These are phyloP conservation scores for Penicillium crustosum DNA, from an alignment of 2,329 filamentous ascomycete genomes.

Conservation along the genomic window DNA sequence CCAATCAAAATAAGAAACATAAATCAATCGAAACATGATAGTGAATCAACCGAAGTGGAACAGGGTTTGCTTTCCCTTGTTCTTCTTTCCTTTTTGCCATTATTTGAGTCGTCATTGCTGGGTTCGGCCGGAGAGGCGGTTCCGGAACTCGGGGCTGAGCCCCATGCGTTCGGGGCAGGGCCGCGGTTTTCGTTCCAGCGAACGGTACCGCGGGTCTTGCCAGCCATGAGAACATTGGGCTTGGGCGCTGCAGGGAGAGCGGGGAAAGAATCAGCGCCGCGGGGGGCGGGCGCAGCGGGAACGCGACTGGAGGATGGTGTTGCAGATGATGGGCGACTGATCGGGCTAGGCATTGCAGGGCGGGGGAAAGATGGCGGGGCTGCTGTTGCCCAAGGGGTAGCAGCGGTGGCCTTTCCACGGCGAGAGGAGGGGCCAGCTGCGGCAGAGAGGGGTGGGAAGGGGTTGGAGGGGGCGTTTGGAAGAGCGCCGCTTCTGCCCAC, in stretches of 20 bases:
- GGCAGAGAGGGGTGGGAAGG: constrained; percentile 49
- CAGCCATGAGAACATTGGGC: constrained; percentile 56
- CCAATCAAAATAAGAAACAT: neutral
- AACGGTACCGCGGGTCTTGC: constrained; percentile 48
- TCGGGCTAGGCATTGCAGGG: constrained; percentile 23
- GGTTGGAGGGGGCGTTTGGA: constrained; percentile 42
- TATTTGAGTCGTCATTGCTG: constrained; percentile 22
- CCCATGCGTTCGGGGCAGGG: constrained; percentile 41
- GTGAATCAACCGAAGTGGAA: constrained; percentile 40
- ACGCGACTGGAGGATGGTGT: constrained; percentile 25
- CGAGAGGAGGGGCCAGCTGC: constrained; percentile 23
- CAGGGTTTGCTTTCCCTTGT: constrained; percentile 44
- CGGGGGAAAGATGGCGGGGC: constrained; percentile 26
- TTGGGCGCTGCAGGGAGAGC: constrained; percentile 77
- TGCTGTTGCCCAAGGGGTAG: constrained; percentile 28
- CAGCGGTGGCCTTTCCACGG: constrained; percentile 21
- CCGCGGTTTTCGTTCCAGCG: constrained; percentile 46
- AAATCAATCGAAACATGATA: constrained; percentile 40
- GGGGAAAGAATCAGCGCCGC: constrained; percentile 68
- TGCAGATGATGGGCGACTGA: constrained; percentile 31
- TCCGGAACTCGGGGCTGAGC: constrained; percentile 26
- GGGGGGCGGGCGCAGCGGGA: constrained; percentile 23
- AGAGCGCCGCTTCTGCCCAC: constrained; percentile 59
- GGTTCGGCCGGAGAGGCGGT: constrained; percentile 24
- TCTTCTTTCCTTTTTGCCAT: constrained; percentile 39